Percentiles rank a stretch among this genome's conserved stretches.
Evolutionary conservation across 225 moss, liverwort and hornwort species (phyloP).

Genomic region (Takakia lepidozioides): DNA sequence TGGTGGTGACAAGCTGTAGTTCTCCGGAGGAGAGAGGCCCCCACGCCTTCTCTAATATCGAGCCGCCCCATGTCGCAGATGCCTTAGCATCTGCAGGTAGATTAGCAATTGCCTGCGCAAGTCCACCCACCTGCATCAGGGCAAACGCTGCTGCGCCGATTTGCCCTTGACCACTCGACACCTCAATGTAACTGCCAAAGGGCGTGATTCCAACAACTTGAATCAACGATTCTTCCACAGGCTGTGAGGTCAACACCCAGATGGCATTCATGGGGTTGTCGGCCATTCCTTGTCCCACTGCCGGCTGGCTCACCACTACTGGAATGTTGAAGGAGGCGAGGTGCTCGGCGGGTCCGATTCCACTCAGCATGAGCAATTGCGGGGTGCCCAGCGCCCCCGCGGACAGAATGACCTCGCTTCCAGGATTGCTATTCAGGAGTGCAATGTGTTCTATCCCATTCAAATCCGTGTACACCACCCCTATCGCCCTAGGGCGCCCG

Average conservation of each 20-base stretch:
- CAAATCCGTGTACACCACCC: constrained; percentile 36
- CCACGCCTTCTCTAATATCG: constrained; percentile 52
- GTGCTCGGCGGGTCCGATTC: constrained; percentile 41
- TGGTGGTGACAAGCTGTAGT: constrained; percentile 24
- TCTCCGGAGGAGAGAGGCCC: constrained; percentile 37
- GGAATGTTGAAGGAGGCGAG: constrained; percentile 35
- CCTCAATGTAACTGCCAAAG: constrained; percentile 49
- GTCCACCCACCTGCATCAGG: no score
- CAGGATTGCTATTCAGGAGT: constrained; percentile 2
- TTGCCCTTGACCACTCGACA: constrained; percentile 27
- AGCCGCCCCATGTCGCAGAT: constrained; percentile 40
- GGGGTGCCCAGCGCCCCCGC: constrained; percentile 53
- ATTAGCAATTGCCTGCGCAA: no score
- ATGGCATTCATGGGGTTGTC: constrained; percentile 50
- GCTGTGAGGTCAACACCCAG: constrained; percentile 30
- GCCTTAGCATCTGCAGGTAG: background rate
- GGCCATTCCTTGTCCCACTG: constrained; percentile 26
- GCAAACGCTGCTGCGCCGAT: no score
- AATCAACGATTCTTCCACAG: constrained; percentile 36
- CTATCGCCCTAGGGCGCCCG: constrained; percentile 16
- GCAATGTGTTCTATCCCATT: constrained; percentile 28
- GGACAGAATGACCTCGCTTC: constrained; percentile 36
- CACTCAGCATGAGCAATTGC: constrained; percentile 60
- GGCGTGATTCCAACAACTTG: constrained; percentile 43
- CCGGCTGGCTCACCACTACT: constrained; percentile 20